Conservation (phyloP, 805 yeast genomes). For the Metschnikowia kunwiensis region DNA sequence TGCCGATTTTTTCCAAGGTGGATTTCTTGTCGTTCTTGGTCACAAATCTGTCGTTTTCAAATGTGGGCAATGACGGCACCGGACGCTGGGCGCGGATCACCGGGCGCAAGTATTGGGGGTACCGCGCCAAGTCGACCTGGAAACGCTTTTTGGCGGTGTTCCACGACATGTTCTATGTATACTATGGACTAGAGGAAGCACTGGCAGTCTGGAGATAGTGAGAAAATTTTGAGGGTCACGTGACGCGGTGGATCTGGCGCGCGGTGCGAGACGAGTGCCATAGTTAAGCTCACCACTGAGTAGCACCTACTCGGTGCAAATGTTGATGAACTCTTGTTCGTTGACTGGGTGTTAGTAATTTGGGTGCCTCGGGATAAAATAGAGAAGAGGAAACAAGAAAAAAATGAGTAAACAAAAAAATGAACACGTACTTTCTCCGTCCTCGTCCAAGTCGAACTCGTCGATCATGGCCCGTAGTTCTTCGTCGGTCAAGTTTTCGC, state of each 20-base stretch:
- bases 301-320: slow-evolving; percentile 60
- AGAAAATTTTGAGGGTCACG: slow-evolving; percentile 14
- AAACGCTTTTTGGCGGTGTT: slow-evolving; percentile 33
- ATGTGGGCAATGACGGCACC: slow-evolving; percentile 35
- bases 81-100: slow-evolving; percentile 21
- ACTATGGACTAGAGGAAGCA: not conserved
- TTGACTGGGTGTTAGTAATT: slow-evolving; percentile 48
- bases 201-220: not conserved
- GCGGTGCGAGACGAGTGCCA: too few species aligned
- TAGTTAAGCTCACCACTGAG: too few species aligned
- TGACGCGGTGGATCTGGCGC: too few species aligned
- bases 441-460: slow-evolving; percentile 93
- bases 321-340: slow-evolving; percentile 85
- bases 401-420: not conserved
- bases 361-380: not conserved
- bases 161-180: slow-evolving; percentile 29
- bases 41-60: slow-evolving; percentile 21
- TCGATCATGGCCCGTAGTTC: slow-evolving; percentile 96
- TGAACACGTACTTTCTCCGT: slow-evolving; percentile 69
- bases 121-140: slow-evolving; percentile 33
- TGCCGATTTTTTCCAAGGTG: slow-evolving; percentile 54
- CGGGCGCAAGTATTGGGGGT: slow-evolving; percentile 32
- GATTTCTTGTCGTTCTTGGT: slow-evolving; percentile 36
- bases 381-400: not conserved
- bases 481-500: slow-evolving; percentile 88